These are phyloP conservation scores for Fusarium marasasianum DNA, from an alignment of 2,329 filamentous ascomycete genomes.

Conservation along the genomic window DNA sequence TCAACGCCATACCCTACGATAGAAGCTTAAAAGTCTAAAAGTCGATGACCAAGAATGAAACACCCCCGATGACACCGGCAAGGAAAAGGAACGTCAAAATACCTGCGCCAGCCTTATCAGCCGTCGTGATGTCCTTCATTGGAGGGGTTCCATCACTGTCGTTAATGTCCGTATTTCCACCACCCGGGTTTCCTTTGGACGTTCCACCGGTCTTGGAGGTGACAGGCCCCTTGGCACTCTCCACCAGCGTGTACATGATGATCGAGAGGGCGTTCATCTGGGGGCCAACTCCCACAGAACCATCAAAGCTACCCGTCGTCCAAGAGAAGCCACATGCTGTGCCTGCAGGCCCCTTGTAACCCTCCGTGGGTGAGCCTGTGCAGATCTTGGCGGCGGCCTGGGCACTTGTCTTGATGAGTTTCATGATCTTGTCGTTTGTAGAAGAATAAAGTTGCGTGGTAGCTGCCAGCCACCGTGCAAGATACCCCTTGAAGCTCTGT, in stretches of 20 bases:
- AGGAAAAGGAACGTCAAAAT: slow-evolving; percentile 63
- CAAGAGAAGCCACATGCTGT: slow-evolving; percentile 76
- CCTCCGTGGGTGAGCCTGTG: slow-evolving; percentile 52
- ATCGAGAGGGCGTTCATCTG: slow-evolving; percentile 75
- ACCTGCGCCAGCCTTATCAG: slow-evolving; percentile 65
- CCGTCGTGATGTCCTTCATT: slow-evolving; percentile 52
- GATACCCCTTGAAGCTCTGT: slow-evolving; percentile 79
- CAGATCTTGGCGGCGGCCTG: slow-evolving; percentile 62
- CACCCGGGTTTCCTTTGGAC: slow-evolving; percentile 60
- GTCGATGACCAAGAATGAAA: slow-evolving; percentile 47
- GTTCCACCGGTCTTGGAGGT: slow-evolving; percentile 68
- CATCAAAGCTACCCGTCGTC: slow-evolving; percentile 67
- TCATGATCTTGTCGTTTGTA: slow-evolving; percentile 59
- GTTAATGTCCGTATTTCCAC: slow-evolving; percentile 50
- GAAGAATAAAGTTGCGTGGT: slow-evolving; percentile 65
- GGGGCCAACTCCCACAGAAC: slow-evolving; percentile 69
- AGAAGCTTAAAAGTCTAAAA: background rate
- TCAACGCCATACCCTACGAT: background rate
- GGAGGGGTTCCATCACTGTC: slow-evolving; percentile 39
- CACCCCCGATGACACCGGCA: slow-evolving; percentile 60
- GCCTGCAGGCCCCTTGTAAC: slow-evolving; percentile 62
- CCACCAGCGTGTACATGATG: slow-evolving; percentile 68
- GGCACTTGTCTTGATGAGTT: slow-evolving; percentile 62
- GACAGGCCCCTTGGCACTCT: slow-evolving; percentile 54
- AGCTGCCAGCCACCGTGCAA: slow-evolving; percentile 71